Percentiles rank a stretch among this genome's conserved stretches.
Evolutionary conservation across 352 stramenopile genomes (phyloP).

Genomic region (Globisporangium recalcitrans): DNA sequence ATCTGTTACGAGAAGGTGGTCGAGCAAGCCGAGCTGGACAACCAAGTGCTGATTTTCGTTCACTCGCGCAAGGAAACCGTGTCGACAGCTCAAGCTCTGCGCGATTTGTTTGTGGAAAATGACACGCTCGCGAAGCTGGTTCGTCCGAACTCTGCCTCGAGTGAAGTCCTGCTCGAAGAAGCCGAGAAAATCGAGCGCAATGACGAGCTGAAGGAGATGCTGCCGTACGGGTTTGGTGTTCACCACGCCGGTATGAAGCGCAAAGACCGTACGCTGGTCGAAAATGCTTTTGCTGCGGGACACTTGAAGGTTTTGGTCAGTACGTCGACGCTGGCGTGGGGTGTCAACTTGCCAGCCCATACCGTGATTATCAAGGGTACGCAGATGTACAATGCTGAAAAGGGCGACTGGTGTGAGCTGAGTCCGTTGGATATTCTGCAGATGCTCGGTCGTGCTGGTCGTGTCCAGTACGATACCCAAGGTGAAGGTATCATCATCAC

Average conservation of each 20-base stretch:
- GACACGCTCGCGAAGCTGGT: constrained; percentile 94
- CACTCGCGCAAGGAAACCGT: constrained; percentile 98
- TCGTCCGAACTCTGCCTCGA: constrained; percentile 71
- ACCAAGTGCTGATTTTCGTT: constrained; percentile 99
- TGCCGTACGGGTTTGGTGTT: constrained; percentile 98
- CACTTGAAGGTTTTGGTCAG: constrained; percentile 97
- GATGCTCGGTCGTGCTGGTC: constrained; percentile 98
- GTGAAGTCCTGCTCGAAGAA: constrained; percentile 93
- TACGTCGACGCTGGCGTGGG: constrained; percentile 99
- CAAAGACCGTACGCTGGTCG: constrained; percentile 95
- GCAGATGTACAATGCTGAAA: constrained; percentile 99
- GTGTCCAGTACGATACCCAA: constrained; percentile 97
- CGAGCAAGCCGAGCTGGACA: constrained; percentile 90
- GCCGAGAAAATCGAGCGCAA: constrained; percentile 91
- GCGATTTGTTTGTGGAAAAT: constrained; percentile 94
- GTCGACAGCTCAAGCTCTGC: constrained; percentile 95
- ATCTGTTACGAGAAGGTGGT: constrained; percentile 99
- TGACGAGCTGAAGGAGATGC: constrained; percentile 96
- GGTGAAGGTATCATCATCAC: constrained; percentile 99
- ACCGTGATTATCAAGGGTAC: constrained; percentile 99
- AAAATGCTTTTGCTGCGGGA: constrained; percentile 97
- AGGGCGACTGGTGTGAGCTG: constrained; percentile 97
- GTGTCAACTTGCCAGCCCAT: constrained; percentile 99
- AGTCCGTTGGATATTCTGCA: constrained; percentile 98
- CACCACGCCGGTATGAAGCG: constrained; percentile 99